Evolutionary conservation across 2,329 filamentous ascomycete species (phyloP).

Genomic region (Trichoderma gracile): DNA sequence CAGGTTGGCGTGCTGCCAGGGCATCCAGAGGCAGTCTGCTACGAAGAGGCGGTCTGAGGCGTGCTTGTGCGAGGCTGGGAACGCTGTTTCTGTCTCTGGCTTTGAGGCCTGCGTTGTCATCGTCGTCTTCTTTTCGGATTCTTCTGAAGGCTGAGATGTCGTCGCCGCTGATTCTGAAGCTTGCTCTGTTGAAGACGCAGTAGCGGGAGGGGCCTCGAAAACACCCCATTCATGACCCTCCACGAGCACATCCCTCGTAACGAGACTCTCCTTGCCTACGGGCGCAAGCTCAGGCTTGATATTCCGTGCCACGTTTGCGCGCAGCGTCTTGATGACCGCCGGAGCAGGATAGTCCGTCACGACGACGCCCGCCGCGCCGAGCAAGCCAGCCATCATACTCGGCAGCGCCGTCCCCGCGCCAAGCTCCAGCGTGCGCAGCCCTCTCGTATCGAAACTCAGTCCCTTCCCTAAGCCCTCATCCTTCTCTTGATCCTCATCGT

Average conservation of each 20-base stretch:
- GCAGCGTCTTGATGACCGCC: constrained; percentile 59
- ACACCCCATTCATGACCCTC: constrained; percentile 67
- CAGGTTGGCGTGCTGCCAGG: constrained; percentile 68
- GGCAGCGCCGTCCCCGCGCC: constrained; percentile 65
- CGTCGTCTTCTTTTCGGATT: no score
- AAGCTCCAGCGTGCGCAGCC: constrained; percentile 60
- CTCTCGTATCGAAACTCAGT: constrained; percentile 49
- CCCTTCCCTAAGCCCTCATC: constrained; percentile 19
- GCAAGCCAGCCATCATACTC: constrained; percentile 50
- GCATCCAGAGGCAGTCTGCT: constrained; percentile 76
- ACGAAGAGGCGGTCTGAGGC: constrained; percentile 65
- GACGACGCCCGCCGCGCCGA: constrained; percentile 53
- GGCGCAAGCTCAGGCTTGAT: constrained; percentile 41
- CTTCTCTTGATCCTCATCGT: not conserved
- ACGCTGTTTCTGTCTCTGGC: not conserved
- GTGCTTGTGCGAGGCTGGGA: constrained; percentile 30
- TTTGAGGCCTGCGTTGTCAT: no score
- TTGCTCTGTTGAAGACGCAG: not conserved
- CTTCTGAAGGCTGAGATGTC: no score
- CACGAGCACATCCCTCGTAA: constrained; percentile 43
- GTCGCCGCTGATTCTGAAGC: no score
- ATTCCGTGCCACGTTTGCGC: constrained; percentile 58
- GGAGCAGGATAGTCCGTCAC: constrained; percentile 69
- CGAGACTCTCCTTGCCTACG: constrained; percentile 27
- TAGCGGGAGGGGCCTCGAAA: constrained; percentile 27